Percentiles rank a stretch among this genome's conserved stretches.
Evolutionary conservation across 495 filamentous ascomycete genomes (phyloP).

Genomic region (Annulohypoxylon maeteangense): DNA sequence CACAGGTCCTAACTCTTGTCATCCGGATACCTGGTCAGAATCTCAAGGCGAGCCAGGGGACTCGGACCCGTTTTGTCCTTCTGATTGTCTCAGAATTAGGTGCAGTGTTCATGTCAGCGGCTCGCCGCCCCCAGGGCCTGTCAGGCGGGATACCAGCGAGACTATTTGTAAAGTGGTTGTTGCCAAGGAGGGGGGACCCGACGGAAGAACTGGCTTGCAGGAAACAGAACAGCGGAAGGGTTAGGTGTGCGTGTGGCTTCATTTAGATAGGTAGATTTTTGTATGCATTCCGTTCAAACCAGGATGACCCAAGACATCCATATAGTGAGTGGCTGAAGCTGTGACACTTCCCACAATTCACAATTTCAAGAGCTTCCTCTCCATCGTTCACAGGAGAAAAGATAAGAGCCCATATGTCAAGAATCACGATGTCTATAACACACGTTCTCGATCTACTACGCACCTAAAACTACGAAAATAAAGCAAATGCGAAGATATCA

Average conservation of each 20-base stretch:
- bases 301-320: background rate
- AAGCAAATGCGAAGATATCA: background rate
- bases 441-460: background rate
- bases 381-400: background rate
- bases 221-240: background rate
- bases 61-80: conserved; percentile 44
- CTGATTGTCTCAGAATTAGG: conserved; percentile 25
- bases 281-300: background rate
- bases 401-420: background rate
- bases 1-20: conserved; percentile 18
- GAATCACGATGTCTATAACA: background rate
- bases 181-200: background rate
- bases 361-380: background rate
- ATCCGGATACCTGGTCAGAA: conserved; percentile 40
- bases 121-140: background rate
- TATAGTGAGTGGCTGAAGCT: background rate
- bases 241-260: background rate
- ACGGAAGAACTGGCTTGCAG: background rate
- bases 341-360: background rate
- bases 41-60: conserved; percentile 43
- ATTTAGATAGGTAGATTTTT: background rate
- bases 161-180: background rate
- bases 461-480: background rate
- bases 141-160: background rate
- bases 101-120: conserved; percentile 8